Evolutionary conservation across 2,329 filamentous ascomycete genomes (phyloP).

Genomic region (Colletotrichum sp.): DNA sequence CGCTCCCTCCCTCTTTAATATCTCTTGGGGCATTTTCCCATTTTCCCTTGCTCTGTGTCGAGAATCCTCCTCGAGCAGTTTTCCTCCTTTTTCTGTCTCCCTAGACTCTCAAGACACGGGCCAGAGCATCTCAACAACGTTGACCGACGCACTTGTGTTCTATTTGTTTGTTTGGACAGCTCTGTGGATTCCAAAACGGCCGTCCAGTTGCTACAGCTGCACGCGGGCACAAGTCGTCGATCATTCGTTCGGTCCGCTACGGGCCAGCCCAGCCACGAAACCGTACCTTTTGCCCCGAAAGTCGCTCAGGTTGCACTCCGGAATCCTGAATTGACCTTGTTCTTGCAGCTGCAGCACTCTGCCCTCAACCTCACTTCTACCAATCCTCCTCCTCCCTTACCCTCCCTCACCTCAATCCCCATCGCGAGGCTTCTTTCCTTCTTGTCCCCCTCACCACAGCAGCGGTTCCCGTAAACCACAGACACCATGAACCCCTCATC

Average conservation of each 20-base stretch:
- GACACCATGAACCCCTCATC: constrained; percentile 31
- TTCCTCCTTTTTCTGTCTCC: not conserved
- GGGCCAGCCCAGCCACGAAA: constrained; percentile 6
- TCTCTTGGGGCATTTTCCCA: not conserved
- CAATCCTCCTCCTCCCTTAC: not conserved
- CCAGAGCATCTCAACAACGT: not conserved
- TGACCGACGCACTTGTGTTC: not conserved
- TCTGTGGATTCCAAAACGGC: not conserved
- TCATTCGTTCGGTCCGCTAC: constrained; percentile 15
- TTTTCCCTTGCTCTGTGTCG: not conserved
- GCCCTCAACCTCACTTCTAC: not conserved
- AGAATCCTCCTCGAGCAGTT: not conserved
- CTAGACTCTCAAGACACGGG: not conserved
- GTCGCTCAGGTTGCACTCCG: not conserved
- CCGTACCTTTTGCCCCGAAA: not conserved
- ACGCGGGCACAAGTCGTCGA: constrained; percentile 12
- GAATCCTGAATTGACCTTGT: not conserved
- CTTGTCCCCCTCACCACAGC: not conserved
- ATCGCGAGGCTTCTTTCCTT: not conserved
- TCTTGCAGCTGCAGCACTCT: not conserved
- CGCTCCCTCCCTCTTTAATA: not conserved
- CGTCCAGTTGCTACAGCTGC: constrained; percentile 19
- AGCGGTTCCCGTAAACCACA: not conserved
- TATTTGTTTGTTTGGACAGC: constrained; percentile 7
- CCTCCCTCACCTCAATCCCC: not conserved